A percentile compares a stretch with the other conserved stretches of the same genome.
Evolutionary conservation across 768 basidiomycete species (phyloP).

Genomic region (Postia placenta): DNA sequence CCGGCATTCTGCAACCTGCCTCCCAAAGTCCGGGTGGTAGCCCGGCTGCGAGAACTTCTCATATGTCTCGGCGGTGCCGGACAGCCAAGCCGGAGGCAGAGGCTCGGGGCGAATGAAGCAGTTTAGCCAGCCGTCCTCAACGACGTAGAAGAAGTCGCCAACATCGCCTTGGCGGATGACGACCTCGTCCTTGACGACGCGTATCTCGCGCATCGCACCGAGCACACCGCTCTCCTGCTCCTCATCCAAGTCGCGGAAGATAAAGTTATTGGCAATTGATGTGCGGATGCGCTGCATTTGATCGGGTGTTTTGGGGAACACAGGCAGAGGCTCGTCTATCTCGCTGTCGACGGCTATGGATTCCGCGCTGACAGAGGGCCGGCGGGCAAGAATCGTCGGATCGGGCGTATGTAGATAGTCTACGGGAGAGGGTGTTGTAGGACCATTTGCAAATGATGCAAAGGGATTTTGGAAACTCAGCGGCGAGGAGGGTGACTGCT

Average conservation of each 20-base stretch:
- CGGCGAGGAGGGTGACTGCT: slow-evolving; percentile 57
- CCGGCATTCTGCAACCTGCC: slow-evolving; percentile 78
- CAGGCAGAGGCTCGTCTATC: slow-evolving; percentile 61
- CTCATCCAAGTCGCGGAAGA: slow-evolving; percentile 94
- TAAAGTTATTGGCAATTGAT: slow-evolving; percentile 84
- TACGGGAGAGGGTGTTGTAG: slow-evolving; percentile 33
- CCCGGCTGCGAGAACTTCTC: slow-evolving; percentile 59
- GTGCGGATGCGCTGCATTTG: slow-evolving; percentile 85
- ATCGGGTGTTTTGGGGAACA: slow-evolving; percentile 72
- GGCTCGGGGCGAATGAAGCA: slow-evolving; percentile 75
- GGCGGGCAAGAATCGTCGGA: slow-evolving; percentile 79
- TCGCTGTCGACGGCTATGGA: slow-evolving; percentile 80
- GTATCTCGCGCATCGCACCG: slow-evolving; percentile 90
- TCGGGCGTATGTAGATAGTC: slow-evolving; percentile 72
- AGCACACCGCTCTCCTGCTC: slow-evolving; percentile 92
- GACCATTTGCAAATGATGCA: slow-evolving; percentile 27
- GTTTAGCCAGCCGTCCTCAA: slow-evolving; percentile 82
- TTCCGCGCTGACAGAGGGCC: slow-evolving; percentile 94
- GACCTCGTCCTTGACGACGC: slow-evolving; percentile 67
- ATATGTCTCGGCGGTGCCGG: slow-evolving; percentile 33
- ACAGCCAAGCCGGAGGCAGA: slow-evolving; percentile 53
- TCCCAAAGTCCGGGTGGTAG: slow-evolving; percentile 67
- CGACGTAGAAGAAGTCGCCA: slow-evolving; percentile 96
- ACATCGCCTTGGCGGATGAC: slow-evolving; percentile 96
- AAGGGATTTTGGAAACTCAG: slow-evolving; percentile 38